Conservation (phyloP, 176 grass and related monocot species). For the Rhynchospora tenuis region DNA sequence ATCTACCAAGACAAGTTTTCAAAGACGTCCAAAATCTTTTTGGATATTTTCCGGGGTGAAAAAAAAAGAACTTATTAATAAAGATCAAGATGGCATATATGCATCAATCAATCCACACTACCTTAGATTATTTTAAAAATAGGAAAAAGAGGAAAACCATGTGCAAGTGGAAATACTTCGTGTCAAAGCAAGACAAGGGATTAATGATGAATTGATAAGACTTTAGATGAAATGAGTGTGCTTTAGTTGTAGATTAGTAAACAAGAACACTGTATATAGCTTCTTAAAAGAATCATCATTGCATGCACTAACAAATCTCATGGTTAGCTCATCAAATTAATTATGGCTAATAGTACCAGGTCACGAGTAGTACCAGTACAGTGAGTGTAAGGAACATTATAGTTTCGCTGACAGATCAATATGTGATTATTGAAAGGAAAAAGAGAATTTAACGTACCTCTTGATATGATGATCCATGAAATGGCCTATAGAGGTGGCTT, state of each 20-base stretch:
- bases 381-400: background rate
- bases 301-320: background rate
- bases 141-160: background rate
- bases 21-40: background rate
- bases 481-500: slow-evolving; percentile 56
- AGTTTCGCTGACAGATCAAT: background rate
- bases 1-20: background rate
- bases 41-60: background rate
- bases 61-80: slow-evolving; percentile 3
- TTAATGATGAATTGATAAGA: background rate
- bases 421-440: background rate
- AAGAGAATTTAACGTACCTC: slow-evolving; percentile 33
- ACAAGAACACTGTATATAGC: background rate
- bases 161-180: background rate
- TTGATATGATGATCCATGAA: slow-evolving; percentile 80
- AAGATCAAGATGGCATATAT: background rate
- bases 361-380: background rate
- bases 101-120: background rate
- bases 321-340: background rate
- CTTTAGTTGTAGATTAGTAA: background rate
- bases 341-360: background rate
- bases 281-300: slow-evolving; percentile 1
- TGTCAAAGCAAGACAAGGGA: background rate
- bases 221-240: background rate
- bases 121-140: background rate